Evolutionary conservation across 2,329 filamentous ascomycete genomes (phyloP), one percentile per base, ranked within the genome.

Genomic region (Phyllosticta citriasiana): DNA sequence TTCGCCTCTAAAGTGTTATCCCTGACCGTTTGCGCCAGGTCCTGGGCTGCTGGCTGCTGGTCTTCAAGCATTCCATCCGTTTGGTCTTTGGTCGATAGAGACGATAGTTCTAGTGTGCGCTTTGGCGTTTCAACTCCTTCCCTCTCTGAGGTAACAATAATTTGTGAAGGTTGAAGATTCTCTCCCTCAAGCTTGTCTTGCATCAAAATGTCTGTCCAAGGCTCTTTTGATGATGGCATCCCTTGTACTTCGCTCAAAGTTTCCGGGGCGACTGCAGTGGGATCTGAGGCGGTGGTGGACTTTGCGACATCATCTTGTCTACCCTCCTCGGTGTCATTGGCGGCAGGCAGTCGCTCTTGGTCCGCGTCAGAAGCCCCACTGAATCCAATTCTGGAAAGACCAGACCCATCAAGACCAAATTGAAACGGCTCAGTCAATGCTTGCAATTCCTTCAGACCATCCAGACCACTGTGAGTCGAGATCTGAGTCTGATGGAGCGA

Each of bases 401-500:
- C 53, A 33, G 53, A 47, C 7, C 53, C 58, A n/a, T 60, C 58
- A 2, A 56, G 26, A 16, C 53, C 58, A n/a, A 56, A 60, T 5
- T 6, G 4, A 19, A 58, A 35, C 4, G 26, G 26, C 10, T 2
- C n/a, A 33, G 2, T 22, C 6, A 5, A 8, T 47, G 24, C 16
- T 27, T 4, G 26, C 3, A 24, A 6, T 24, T 25, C 47, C 9
- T n/a, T n/a, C 2, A 3, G 2, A 35, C 16, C 22, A 25, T 1
- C 27, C 2, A 35, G 25, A n/a, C 40, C 14, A n/a, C 40, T 2
- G 16, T 47, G 14, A 16, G 4, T n/a, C 2, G n/a, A 47, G 2
- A 4, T n/a, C 2, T 47, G 40, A n/a, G 3, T n/a, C 35, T 40
- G 35, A 16, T 14, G 4, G 16, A 40, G 2, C 12, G 4, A 4